Evolutionary conservation across 1,284 basidiomycete genomes (phyloP).

Genomic region (Rhodotorula sp.): DNA sequence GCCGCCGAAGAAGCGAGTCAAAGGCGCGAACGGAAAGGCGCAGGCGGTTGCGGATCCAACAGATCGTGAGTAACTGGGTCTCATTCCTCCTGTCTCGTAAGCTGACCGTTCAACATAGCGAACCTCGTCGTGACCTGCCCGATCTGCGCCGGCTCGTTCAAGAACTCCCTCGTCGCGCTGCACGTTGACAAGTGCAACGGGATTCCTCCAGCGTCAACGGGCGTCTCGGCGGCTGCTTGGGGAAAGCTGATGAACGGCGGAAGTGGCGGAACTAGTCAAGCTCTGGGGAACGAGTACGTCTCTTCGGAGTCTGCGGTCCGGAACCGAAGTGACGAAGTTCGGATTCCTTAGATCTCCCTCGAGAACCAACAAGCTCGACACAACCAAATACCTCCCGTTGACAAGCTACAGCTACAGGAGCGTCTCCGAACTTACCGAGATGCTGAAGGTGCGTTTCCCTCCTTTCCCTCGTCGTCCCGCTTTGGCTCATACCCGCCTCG

Average conservation of each 20-base stretch:
- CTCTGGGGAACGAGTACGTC: no score
- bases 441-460: slow-evolving; percentile 18
- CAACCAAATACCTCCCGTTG: slow-evolving; percentile 9
- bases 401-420: slow-evolving; percentile 14
- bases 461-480: background rate
- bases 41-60: slow-evolving; percentile 6
- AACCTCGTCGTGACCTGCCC: slow-evolving; percentile 28
- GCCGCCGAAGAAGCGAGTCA: background rate
- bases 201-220: background rate
- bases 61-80: slow-evolving; percentile 12
- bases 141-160: slow-evolving; percentile 19
- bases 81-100: background rate
- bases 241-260: slow-evolving; percentile 3
- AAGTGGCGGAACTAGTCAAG: background rate
- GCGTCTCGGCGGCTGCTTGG: background rate
- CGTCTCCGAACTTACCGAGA: slow-evolving; percentile 2
- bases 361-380: background rate
- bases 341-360: no score
- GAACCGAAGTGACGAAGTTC: no score
- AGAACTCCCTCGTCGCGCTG: slow-evolving; percentile 11
- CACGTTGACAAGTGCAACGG: slow-evolving; percentile 17
- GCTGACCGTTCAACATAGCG: background rate
- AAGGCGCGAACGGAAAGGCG: background rate
- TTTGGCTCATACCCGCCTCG: background rate
- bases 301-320: no score